Evolutionary conservation across 495 filamentous ascomycete genomes (phyloP), one percentile per base, ranked within the genome.

Genomic region (Pseudevernia furfuracea): DNA sequence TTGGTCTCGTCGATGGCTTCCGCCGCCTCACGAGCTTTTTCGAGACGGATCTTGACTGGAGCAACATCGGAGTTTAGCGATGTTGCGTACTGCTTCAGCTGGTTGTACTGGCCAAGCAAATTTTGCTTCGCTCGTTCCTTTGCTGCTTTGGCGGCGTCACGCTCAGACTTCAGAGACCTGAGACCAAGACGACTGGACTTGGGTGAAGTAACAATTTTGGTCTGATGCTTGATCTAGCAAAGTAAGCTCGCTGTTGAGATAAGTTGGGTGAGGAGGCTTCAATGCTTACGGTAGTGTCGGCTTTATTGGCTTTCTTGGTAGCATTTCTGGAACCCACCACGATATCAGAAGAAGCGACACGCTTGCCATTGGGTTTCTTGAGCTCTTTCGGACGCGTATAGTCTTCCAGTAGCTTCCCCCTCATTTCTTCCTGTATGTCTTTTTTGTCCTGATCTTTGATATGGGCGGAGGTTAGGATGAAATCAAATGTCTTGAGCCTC

Each of bases 1-100:
- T 32, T 65, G 3, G 37, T n/a, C 36, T 65, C 61, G 28, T 68
- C 48, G 19, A 55, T 39, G 6, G 12, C 48, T 23, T 59, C 58
- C 23, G 55, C 66, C 4, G 66, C 62, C 48, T 65, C 25, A 11
- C 43, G 66, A 41, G 66, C 66, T 43, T 65, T 23, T 37, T 65
- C 59, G 14, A 68, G 52, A 37, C 66, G 62, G 53, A 68, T 68
- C 32, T 57, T 65, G 49, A 68, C 66, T 25, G 66, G 48, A 32
- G 52, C 25, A 19, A 53, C 49, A 34, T 60, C 62, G 11, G 15
- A 11, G 28, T 68, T 52, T 15, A 68, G 49, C 14, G 28, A 56
- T 30, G 19, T 44, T 28, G 62, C 62, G 32, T 60, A 68, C 25
- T 64, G 34, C 39, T 58, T 58, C n/a, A 68, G 58, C 34, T 36